These are phyloP conservation scores for Pyrenochaeta sp. DNA, from an alignment of 2,329 filamentous ascomycete genomes.

Conservation along the genomic window DNA sequence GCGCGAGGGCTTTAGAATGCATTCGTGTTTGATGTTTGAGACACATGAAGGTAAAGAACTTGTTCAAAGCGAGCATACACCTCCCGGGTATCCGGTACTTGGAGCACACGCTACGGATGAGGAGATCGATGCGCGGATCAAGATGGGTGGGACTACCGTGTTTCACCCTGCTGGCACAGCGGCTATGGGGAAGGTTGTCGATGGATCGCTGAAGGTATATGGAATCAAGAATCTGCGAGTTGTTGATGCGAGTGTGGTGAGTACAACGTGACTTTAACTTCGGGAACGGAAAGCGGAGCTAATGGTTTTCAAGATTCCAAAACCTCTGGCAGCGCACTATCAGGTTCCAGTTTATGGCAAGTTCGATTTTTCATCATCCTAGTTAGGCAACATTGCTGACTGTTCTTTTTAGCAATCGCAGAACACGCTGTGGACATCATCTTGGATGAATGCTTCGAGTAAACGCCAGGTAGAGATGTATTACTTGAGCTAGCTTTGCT, in stretches of 20 bases:
- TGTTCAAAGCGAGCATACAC: conserved; percentile 45
- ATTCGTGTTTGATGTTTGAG: conserved; percentile 51
- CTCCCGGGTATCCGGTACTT: not conserved
- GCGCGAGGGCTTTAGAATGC: conserved; percentile 61
- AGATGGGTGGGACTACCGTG: conserved; percentile 53
- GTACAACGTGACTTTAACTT: conserved; percentile 7
- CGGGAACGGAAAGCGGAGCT: conserved; percentile 5
- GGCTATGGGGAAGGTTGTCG: conserved; percentile 63
- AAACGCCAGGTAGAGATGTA: not conserved
- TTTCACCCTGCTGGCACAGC: conserved; percentile 68
- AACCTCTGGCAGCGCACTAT: conserved; percentile 33
- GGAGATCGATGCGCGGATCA: conserved; percentile 60
- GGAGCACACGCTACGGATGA: conserved; percentile 40
- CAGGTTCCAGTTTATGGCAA: conserved; percentile 29
- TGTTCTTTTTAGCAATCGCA: not conserved
- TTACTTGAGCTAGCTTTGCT: not conserved
- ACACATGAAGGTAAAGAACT: conserved; percentile 57
- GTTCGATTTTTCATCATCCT: not conserved
- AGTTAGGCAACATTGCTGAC: not conserved
- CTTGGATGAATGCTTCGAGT: not conserved
- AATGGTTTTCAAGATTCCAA: conserved; percentile 20
- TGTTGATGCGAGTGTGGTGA: conserved; percentile 33
- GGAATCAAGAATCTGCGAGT: conserved; percentile 62
- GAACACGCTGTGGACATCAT: not conserved
- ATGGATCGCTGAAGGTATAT: conserved; percentile 59